A percentile compares a stretch with the other conserved stretches of the same genome.
These are phyloP conservation scores for Pichia phayaonensis DNA, from an alignment of 805 yeast species.

Conservation along the genomic window DNA sequence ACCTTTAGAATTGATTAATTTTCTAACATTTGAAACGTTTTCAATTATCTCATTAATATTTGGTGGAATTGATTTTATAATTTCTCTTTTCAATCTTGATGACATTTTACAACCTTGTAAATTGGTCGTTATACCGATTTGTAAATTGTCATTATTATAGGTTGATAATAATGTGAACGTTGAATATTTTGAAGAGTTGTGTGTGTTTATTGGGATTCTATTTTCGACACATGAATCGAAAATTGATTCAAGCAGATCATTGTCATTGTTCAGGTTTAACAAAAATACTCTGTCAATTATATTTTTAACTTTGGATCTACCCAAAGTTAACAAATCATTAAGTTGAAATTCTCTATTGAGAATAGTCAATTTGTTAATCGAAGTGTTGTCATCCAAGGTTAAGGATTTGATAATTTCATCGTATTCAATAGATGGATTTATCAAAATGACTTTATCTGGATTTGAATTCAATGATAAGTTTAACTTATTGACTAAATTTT, in stretches of 20 bases:
- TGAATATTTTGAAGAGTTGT: constrained; percentile 64
- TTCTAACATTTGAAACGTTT: constrained; percentile 62
- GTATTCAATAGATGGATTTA: neutral
- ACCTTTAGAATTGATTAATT: constrained; percentile 11
- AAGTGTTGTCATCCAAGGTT: neutral
- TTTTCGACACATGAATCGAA: constrained; percentile 44
- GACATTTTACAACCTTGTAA: constrained; percentile 90
- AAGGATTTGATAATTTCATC: neutral
- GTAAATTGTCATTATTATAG: constrained; percentile 57
- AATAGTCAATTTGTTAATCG: constrained; percentile 4
- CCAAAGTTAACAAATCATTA: constrained; percentile 44
- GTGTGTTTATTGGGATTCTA: constrained; percentile 77
- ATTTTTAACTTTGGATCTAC: constrained; percentile 52
- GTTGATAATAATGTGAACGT: constrained; percentile 74
- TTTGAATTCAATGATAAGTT: constrained; percentile 2
- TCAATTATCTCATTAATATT: constrained; percentile 63
- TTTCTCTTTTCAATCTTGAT: constrained; percentile 67
- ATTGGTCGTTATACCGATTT: constrained; percentile 74
- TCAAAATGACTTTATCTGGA: constrained; percentile 3
- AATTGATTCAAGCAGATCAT: constrained; percentile 32
- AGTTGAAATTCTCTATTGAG: constrained; percentile 29
- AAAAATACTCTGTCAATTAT: constrained; percentile 77
- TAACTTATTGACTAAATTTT: constrained; percentile 8
- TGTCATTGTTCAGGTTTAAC: constrained; percentile 19
- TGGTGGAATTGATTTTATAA: constrained; percentile 55